Conservation (phyloP, 257 asterid genomes). For the Mentha longifolia region DNA sequence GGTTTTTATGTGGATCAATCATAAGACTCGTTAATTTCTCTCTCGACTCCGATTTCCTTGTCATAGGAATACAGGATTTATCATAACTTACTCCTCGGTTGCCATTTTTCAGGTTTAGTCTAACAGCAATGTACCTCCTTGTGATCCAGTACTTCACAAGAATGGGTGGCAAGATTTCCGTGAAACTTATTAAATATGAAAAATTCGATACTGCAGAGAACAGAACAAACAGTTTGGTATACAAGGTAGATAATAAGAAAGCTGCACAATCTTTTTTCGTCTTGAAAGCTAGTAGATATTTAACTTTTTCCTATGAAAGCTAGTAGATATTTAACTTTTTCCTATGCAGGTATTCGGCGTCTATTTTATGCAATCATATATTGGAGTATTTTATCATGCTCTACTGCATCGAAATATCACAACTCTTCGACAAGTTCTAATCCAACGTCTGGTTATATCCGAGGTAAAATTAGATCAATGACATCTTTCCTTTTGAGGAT, state of each 20-base stretch:
- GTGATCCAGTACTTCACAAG: constrained; percentile 84
- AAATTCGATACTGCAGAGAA: constrained; percentile 62
- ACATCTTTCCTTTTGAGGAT: constrained; percentile 6
- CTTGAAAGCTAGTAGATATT: not conserved
- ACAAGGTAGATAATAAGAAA: constrained; percentile 62
- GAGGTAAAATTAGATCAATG: constrained; percentile 58
- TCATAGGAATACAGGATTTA: not conserved
- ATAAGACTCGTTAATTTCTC: not conserved
- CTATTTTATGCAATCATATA: constrained; percentile 95
- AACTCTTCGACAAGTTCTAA: constrained; percentile 86
- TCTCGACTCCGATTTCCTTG: not conserved
- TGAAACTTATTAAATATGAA: constrained; percentile 83
- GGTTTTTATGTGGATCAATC: not conserved
- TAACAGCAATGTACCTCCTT: constrained; percentile 80
- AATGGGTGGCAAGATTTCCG: constrained; percentile 81
- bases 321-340: constrained; percentile 3
- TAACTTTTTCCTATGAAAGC: constrained; percentile 14
- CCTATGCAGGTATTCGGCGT: constrained; percentile 86
- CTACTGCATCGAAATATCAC: constrained; percentile 83
- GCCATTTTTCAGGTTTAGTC: constrained; percentile 62
- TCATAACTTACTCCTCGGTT: constrained; percentile 8
- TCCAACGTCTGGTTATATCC: constrained; percentile 81
- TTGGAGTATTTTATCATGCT: constrained; percentile 92
- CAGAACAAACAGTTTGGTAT: constrained; percentile 88
- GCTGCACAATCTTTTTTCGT: not conserved